These are phyloP conservation scores for Murraya koenigii DNA, from an alignment of 345 rosid genomes.

Conservation along the genomic window DNA sequence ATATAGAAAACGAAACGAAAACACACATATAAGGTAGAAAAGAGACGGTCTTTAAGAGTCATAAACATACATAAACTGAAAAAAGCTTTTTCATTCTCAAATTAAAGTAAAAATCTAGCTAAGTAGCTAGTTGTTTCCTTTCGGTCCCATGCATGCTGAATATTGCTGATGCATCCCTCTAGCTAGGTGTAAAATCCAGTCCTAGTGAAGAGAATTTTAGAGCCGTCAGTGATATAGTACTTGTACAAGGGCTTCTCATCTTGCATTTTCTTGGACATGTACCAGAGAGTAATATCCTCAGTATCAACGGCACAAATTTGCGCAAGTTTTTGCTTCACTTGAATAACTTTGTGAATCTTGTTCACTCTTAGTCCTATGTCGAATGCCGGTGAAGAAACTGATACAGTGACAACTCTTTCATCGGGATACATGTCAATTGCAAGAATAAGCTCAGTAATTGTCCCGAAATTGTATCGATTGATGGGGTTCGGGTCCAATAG, in stretches of 20 bases:
- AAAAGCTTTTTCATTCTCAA: no score
- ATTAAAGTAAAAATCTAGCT: no score
- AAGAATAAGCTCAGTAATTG: neutral
- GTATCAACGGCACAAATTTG: neutral
- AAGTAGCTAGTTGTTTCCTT: neutral
- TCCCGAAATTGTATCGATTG: neutral
- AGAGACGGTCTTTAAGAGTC: no score
- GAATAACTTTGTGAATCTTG: neutral
- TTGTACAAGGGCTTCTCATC: neutral
- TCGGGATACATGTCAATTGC: neutral
- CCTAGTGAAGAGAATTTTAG: neutral
- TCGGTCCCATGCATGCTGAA: no score
- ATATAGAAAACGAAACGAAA: no score
- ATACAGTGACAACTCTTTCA: neutral
- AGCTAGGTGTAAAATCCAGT: neutral
- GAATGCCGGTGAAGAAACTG: conserved; percentile 4
- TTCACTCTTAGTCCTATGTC: neutral
- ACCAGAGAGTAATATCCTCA: conserved; percentile 9
- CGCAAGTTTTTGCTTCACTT: conserved; percentile 2
- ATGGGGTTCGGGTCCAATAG: neutral
- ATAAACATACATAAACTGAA: neutral
- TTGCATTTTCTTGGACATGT: neutral
- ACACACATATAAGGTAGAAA: no score
- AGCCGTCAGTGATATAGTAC: conserved; percentile 5
- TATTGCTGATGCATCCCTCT: no score